These are phyloP conservation scores for Botrytis fabae DNA, from an alignment of 2,329 filamentous ascomycete species.

Conservation along the genomic window DNA sequence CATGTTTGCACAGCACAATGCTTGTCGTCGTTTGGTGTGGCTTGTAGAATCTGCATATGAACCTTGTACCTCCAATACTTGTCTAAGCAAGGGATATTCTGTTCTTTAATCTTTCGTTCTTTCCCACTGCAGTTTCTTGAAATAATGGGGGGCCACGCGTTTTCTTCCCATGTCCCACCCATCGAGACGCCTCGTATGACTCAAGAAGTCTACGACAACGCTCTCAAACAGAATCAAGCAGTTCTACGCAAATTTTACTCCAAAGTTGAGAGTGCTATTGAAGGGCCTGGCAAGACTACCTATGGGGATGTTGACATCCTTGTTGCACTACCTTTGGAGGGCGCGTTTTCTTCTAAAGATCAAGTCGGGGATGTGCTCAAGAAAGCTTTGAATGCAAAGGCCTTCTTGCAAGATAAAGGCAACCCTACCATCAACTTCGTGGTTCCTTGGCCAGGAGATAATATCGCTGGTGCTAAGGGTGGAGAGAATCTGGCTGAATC, in stretches of 20 bases:
- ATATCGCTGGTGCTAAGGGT: not conserved
- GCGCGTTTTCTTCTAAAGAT: slow-evolving; percentile 19
- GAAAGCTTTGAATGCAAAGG: slow-evolving; percentile 49
- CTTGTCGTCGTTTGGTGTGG: not conserved
- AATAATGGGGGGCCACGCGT: slow-evolving; percentile 67
- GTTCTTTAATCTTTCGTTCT: not conserved
- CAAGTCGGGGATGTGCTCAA: slow-evolving; percentile 41
- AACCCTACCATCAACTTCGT: slow-evolving; percentile 51
- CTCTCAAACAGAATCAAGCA: slow-evolving; percentile 49
- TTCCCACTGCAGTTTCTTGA: not conserved
- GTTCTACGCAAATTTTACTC: slow-evolving; percentile 54
- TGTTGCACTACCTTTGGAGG: slow-evolving; percentile 45
- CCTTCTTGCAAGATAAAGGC: slow-evolving; percentile 39
- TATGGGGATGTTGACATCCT: slow-evolving; percentile 76
- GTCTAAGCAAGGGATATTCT: not conserved
- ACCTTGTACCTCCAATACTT: not conserved
- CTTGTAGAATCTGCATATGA: not conserved
- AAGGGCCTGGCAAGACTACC: slow-evolving; percentile 66
- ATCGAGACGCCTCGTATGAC: slow-evolving; percentile 68
- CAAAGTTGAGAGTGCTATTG: slow-evolving; percentile 60
- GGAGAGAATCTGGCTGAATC: not conserved
- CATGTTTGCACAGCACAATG: not conserved
- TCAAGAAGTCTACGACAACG: slow-evolving; percentile 53
- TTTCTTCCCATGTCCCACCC: slow-evolving; percentile 47
- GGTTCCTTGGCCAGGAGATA: slow-evolving; percentile 52